Percentiles rank a stretch among this genome's conserved stretches.
Evolutionary conservation across 108 stramenopile genomes (phyloP).

Genomic region (Nannochloropsis oceanica): DNA sequence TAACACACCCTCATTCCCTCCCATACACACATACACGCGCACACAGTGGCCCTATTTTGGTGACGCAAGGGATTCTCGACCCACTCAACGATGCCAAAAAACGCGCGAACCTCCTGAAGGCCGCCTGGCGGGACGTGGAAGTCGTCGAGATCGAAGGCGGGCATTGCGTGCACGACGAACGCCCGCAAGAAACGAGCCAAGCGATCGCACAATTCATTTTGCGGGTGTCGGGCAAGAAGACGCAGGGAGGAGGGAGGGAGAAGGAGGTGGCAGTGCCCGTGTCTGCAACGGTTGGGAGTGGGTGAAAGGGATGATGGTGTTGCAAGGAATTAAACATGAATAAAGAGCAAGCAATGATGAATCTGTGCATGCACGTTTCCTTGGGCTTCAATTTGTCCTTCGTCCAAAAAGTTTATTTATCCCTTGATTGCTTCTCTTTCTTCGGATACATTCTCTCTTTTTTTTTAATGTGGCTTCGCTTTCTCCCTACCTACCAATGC

Average conservation of each 20-base stretch:
- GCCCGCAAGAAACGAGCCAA: not conserved
- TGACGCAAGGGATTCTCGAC: conserved; percentile 36
- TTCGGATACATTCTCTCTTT: too few relatives aligned
- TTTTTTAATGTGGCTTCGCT: not conserved
- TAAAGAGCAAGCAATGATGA: not conserved
- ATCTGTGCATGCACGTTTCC: not conserved
- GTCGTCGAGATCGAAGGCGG: conserved; percentile 13
- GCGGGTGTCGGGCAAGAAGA: not conserved
- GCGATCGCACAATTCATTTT: not conserved
- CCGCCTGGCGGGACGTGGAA: conserved; percentile 2
- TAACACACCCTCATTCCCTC: not conserved
- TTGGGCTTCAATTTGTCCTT: not conserved
- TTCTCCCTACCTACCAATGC: not conserved
- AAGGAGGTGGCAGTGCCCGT: not conserved
- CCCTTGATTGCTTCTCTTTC: too few relatives aligned
- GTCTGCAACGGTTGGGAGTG: not conserved
- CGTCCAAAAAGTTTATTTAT: too few relatives aligned
- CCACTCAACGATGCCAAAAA: conserved; percentile 36
- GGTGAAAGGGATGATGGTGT: not conserved
- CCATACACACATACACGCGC: too few relatives aligned
- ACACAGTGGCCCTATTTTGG: conserved; percentile 26
- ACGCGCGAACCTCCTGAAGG: conserved; percentile 14
- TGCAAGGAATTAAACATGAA: not conserved
- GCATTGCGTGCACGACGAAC: not conserved
- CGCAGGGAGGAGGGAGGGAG: not conserved